Evolutionary conservation across 2,329 filamentous ascomycete genomes (phyloP).

Genomic region (Cladophialophora chaetospira): DNA sequence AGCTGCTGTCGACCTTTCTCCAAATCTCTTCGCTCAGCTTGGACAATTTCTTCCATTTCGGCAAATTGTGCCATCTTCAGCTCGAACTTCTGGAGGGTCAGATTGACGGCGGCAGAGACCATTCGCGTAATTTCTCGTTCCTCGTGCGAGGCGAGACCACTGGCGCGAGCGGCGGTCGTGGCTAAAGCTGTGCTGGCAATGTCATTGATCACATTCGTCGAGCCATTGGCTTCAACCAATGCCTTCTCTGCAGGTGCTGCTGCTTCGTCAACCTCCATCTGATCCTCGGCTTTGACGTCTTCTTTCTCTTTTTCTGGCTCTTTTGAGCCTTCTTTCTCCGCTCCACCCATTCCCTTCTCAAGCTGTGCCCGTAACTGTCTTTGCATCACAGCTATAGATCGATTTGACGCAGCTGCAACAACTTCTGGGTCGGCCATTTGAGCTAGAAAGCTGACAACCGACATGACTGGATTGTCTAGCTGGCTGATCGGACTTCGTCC

Average conservation of each 20-base stretch:
- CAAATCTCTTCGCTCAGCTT: constrained; percentile 88
- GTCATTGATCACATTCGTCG: constrained; percentile 54
- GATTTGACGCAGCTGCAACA: constrained; percentile 85
- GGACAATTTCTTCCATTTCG: constrained; percentile 89
- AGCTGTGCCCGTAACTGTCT: constrained; percentile 76
- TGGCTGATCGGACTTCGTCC: constrained; percentile 88
- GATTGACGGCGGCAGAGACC: constrained; percentile 87
- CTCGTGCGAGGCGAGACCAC: constrained; percentile 89
- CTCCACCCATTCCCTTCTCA: constrained; percentile 58
- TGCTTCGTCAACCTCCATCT: constrained; percentile 63
- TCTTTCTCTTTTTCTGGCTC: constrained; percentile 51
- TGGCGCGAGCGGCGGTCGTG: constrained; percentile 79
- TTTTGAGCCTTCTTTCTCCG: constrained; percentile 56
- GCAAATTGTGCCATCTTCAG: constrained; percentile 94
- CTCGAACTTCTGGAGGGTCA: constrained; percentile 93
- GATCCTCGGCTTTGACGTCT: constrained; percentile 43
- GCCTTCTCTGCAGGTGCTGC: constrained; percentile 28
- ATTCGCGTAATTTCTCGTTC: constrained; percentile 95
- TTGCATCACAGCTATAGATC: constrained; percentile 83
- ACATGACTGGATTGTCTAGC: constrained; percentile 94
- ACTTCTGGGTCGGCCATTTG: constrained; percentile 87
- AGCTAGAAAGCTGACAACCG: constrained; percentile 90
- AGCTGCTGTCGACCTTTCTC: constrained; percentile 90
- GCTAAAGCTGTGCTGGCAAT: constrained; percentile 81
- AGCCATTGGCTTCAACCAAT: constrained; percentile 56